Evolutionary conservation across 495 filamentous ascomycete genomes (phyloP).

Genomic region (Tuber indicum): DNA sequence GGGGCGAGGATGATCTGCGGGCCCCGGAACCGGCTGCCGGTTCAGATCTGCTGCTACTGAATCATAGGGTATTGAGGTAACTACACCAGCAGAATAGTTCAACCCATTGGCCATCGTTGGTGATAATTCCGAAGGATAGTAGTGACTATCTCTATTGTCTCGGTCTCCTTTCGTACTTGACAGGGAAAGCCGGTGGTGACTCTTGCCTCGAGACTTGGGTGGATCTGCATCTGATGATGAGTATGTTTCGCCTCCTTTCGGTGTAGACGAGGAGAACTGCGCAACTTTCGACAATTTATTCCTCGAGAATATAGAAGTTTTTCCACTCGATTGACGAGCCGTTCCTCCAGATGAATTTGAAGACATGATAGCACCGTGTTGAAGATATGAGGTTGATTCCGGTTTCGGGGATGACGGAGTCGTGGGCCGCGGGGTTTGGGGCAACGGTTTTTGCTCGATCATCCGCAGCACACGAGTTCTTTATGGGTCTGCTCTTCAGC

Average conservation of each 20-base stretch:
- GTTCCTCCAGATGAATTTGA: slow-evolving; percentile 28
- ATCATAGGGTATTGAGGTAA: slow-evolving; percentile 87
- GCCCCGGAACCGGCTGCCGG: slow-evolving; percentile 57
- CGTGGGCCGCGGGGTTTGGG: slow-evolving; percentile 15
- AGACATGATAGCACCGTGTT: slow-evolving; percentile 23
- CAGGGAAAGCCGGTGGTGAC: slow-evolving; percentile 35
- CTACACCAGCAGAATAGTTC: slow-evolving; percentile 73
- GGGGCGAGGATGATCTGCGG: slow-evolving; percentile 55
- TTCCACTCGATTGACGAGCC: slow-evolving; percentile 29
- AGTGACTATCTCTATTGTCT: slow-evolving; percentile 25
- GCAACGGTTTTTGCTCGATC: slow-evolving; percentile 27
- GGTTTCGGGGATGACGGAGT: slow-evolving; percentile 20
- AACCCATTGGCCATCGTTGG: slow-evolving; percentile 51
- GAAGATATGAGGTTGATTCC: slow-evolving; percentile 6
- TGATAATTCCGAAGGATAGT: slow-evolving; percentile 43
- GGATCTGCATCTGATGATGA: slow-evolving; percentile 22
- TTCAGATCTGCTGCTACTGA: slow-evolving; percentile 58
- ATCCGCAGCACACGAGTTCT: slow-evolving; percentile 18
- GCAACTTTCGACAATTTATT: slow-evolving; percentile 37
- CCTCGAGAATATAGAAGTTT: slow-evolving; percentile 40
- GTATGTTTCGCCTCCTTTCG: slow-evolving; percentile 21
- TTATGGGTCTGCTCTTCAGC: neutral
- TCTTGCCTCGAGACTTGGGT: slow-evolving; percentile 30
- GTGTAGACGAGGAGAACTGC: slow-evolving; percentile 29
- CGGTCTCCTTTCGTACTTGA: slow-evolving; percentile 30